A percentile compares a stretch with the other conserved stretches of the same genome.
These are phyloP conservation scores for Suillus lakei DNA, from an alignment of 768 basidiomycete genomes.

Conservation along the genomic window DNA sequence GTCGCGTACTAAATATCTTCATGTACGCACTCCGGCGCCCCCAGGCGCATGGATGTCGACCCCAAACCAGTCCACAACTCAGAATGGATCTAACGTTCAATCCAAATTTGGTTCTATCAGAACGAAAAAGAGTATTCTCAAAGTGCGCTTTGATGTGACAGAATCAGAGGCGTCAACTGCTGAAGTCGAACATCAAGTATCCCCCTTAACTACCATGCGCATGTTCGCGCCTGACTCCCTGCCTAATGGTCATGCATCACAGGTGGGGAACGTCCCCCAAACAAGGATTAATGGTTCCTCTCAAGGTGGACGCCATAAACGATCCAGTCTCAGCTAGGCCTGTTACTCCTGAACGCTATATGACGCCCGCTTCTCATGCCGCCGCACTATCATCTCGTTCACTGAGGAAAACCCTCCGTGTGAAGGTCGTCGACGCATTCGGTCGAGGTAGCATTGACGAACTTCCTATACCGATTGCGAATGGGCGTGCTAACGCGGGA, in stretches of 20 bases:
- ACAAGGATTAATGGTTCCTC: background rate
- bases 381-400: slow-evolving; percentile 33
- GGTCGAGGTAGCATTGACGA: slow-evolving; percentile 51
- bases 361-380: slow-evolving; percentile 29
- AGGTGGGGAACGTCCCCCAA: background rate
- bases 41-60: slow-evolving; percentile 72
- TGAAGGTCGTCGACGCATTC: slow-evolving; percentile 73
- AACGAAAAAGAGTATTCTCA: slow-evolving; percentile 58
- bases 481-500: slow-evolving; percentile 23
- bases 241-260: background rate
- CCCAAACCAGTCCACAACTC: slow-evolving; percentile 43
- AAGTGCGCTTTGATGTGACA: slow-evolving; percentile 72
- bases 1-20: slow-evolving; percentile 50
- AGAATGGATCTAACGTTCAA: slow-evolving; percentile 21
- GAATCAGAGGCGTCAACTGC: slow-evolving; percentile 37
- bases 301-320: slow-evolving; percentile 8
- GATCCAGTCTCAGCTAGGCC: slow-evolving; percentile 13
- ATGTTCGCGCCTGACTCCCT: background rate
- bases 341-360: slow-evolving; percentile 23
- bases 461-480: slow-evolving; percentile 15
- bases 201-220: slow-evolving; percentile 32
- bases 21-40: slow-evolving; percentile 61
- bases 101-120: slow-evolving; percentile 39
- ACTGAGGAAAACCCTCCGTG: slow-evolving; percentile 51
- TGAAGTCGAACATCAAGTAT: slow-evolving; percentile 25